Evolutionary conservation across 164 flowering plant species (phyloP).

Genomic region (Nelumbo lutea): DNA sequence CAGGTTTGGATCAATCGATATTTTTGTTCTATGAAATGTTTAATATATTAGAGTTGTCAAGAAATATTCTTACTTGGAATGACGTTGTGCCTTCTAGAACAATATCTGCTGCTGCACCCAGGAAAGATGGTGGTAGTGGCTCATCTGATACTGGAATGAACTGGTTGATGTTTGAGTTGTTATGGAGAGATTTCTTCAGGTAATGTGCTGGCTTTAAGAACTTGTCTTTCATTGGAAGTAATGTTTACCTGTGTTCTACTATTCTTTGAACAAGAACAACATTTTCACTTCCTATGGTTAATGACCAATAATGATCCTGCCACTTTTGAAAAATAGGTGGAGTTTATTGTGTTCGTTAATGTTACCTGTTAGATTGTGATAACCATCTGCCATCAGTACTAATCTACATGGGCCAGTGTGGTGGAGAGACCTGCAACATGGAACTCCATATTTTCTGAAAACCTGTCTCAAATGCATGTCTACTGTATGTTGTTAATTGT

Average conservation of each 20-base stretch:
- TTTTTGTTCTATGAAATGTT: background rate
- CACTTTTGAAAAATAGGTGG: too few relatives aligned
- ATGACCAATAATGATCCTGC: too few relatives aligned
- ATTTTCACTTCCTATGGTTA: too few relatives aligned
- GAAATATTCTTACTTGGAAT: slow-evolving; percentile 5
- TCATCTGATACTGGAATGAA: slow-evolving; percentile 52
- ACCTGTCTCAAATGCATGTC: too few relatives aligned
- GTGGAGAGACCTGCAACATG: background rate
- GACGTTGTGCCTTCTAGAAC: slow-evolving; percentile 32
- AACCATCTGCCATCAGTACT: background rate
- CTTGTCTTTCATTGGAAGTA: background rate
- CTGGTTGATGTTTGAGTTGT: slow-evolving; percentile 88
- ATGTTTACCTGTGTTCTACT: background rate
- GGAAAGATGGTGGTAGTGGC: slow-evolving; percentile 45
- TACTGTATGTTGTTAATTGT: too few relatives aligned
- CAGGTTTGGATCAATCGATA: slow-evolving; percentile 33
- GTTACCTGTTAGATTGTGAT: background rate
- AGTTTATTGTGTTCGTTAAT: too few relatives aligned
- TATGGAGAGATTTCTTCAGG: slow-evolving; percentile 99
- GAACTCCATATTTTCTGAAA: too few relatives aligned
- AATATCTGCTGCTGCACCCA: slow-evolving; percentile 43
- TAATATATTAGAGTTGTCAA: background rate
- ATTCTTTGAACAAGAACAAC: too few relatives aligned
- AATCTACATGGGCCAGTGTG: background rate
- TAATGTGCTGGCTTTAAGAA: slow-evolving; percentile 7